Base-by-base conservation (phyloP, 176 grass and related monocot species). In the Calamus simplicifolius region DNA sequence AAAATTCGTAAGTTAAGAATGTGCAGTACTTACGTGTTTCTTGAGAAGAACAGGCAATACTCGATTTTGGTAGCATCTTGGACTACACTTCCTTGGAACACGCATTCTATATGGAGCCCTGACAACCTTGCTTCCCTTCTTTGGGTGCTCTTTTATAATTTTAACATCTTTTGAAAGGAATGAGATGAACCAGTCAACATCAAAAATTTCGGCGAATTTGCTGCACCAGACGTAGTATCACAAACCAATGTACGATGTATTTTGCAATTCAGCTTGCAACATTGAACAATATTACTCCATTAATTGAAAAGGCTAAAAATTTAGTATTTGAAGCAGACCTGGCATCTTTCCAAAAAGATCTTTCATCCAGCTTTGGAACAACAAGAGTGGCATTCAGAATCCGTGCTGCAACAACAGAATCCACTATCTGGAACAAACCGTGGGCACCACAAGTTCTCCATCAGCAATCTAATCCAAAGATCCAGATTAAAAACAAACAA, bases 21-120 rank as follows among this genome's bases (percentile, higher is more conserved):
- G 7, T 5, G 7, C 62, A 50, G 62, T 54, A 76, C 90, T 90
- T 79, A 96, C 91, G 70, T 84, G 91, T 65, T 87, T 96, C 70
- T 96, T 96, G 59, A 82, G 57, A 65, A 96, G 80, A 75, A 77
- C 86, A 81, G 91, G 91, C 59, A 96, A 81, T 51, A 96, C 91
- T 57, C 82, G 82, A 74, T 76, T 96, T 81, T 90, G 16, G 61
- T 96, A 96, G 75, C 86, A 96, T 66, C 83, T 78, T 58, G 81
- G 77, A 49, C 74, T 96, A 72, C 86, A 96, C 70, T 90, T 96
- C 56, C 91, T 84, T 5, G 91, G 91, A 26, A 96, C 91, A 63
- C 91, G 82, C 91, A 90, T 84, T 29, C 66, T 87, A 72, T 95
- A 82, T 69, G 86, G 91, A 75, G 49, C 31, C 64, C 65, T 57